Evolutionary conservation across 805 yeast genomes (phyloP), one percentile per base, ranked within the genome.

Genomic region (Sugiyamaella qingdaonensis): DNA sequence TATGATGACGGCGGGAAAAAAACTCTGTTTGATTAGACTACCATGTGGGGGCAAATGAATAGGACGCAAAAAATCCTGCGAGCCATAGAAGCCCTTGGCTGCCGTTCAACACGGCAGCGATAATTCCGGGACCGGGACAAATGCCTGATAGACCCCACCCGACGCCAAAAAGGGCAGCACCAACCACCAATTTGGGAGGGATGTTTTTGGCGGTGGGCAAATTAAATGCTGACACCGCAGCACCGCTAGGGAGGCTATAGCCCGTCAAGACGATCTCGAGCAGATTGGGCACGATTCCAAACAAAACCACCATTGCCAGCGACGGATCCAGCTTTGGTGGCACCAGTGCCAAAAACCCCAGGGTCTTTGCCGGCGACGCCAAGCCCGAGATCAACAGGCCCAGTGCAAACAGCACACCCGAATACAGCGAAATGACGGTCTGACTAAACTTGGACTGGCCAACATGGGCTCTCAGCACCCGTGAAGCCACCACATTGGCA

Each of bases 81-180:
- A 73, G 65, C 76, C 77, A 70, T 2, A 51, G 21, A 8, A 64
- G 11, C 14, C 70, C 69, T 24, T 51, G 48, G 1, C 27, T 2
- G 1, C 62, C 64, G 48, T 67, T 64, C 27, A 67, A 55, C 9
- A 66, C 54, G 16, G 64, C 42, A 10, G 69, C 61, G 1, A 74
- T 36, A 0, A 77, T 51, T 0, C 76, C 83, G 13, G 83, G 81
- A 2, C 80, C 82, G 0, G 83, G 83, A 59, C 82, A 79, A 2
- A 77, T 64, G 1, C 83, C 83, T 0, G 72, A 59, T 2, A 76
- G 33, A 0, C 80, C 82, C 83, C 83, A 79, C 0, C 82, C 83
- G 8, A 73, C 11, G 9, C 83, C 83, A 58, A 79, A 79, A 4
- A 77, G 10, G 0, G 65, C 64, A 54, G 74, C 68, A 1, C 83